phyloP scores from a whole-genome alignment of 1,139 yeast genomes.

The Kluyveromyces sp. region DNA sequence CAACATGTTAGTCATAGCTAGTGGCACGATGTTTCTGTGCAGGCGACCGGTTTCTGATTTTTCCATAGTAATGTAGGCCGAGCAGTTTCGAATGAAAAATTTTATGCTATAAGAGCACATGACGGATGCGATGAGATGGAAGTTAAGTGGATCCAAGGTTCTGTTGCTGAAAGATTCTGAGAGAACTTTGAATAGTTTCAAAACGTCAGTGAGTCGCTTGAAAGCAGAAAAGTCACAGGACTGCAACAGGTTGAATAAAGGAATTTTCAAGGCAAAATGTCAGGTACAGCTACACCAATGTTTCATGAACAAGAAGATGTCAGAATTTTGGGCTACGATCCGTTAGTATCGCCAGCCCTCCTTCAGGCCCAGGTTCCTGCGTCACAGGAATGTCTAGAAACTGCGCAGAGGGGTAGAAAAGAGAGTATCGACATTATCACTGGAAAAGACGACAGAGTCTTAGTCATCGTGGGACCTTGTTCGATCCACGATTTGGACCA shows the following conservation, averaged over 20 bases:
- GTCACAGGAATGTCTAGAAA: slow-evolving; percentile 49
- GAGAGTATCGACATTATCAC: slow-evolving; percentile 66
- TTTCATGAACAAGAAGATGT: slow-evolving; percentile 53
- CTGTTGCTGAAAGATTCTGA: too few species aligned
- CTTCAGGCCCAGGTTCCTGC: slow-evolving; percentile 75
- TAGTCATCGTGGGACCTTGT: slow-evolving; percentile 90
- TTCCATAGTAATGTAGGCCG: background rate
- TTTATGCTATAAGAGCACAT: background rate
- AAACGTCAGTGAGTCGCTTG: too few species aligned
- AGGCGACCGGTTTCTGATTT: background rate
- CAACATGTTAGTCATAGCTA: background rate
- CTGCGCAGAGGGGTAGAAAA: slow-evolving; percentile 70
- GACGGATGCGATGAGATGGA: background rate
- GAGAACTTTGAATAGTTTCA: background rate
- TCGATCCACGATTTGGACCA: slow-evolving; percentile 89
- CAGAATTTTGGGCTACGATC: slow-evolving; percentile 85
- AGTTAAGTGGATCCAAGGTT: too few species aligned
- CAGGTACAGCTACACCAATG: slow-evolving; percentile 5
- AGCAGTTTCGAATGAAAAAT: too few species aligned
- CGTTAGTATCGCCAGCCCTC: slow-evolving; percentile 81
- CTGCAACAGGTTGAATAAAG: too few species aligned
- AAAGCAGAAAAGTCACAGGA: too few species aligned
- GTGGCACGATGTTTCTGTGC: too few species aligned
- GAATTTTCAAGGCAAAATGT: slow-evolving; percentile 1
- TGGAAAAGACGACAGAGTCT: slow-evolving; percentile 70